Evolutionary conservation across 2,329 filamentous ascomycete species (phyloP).

Genomic region (Fusarium oxysporum): DNA sequence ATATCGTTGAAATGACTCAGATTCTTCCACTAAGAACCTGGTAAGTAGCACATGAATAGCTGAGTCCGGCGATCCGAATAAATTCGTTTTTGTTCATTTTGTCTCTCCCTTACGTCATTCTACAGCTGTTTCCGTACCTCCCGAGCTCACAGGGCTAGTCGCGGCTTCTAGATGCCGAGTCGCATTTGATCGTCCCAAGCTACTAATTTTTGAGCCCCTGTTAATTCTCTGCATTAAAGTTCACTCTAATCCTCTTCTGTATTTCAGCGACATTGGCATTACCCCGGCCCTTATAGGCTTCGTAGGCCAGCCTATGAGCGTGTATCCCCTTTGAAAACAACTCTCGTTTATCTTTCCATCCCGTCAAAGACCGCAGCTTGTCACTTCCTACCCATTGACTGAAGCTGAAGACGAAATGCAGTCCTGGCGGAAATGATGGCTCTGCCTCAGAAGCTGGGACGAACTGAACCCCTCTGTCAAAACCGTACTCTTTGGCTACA

Average conservation of each 20-base stretch:
- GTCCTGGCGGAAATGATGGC: constrained; percentile 26
- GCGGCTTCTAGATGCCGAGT: not conserved
- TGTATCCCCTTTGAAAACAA: constrained; percentile 53
- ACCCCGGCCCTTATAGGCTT: constrained; percentile 38
- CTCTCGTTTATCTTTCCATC: constrained; percentile 53
- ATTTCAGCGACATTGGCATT: constrained; percentile 29
- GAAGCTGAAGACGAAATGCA: constrained; percentile 49
- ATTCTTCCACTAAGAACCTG: not conserved
- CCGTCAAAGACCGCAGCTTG: constrained; percentile 54
- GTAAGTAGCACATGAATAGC: not conserved
- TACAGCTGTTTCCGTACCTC: not conserved
- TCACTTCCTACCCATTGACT: constrained; percentile 58
- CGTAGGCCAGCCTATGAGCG: constrained; percentile 54
- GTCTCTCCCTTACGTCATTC: not conserved
- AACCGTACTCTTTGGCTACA: constrained; percentile 55
- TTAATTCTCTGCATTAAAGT: not conserved
- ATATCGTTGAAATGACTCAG: not conserved
- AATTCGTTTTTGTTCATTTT: not conserved
- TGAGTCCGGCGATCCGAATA: not conserved
- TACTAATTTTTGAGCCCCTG: not conserved
- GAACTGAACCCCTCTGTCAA: constrained; percentile 48
- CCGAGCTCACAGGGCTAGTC: not conserved
- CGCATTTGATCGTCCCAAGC: not conserved
- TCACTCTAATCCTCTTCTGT: constrained; percentile 18
- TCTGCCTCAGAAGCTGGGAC: constrained; percentile 30